Evolutionary conservation across 108 stramenopile genomes (phyloP).

Genomic region (Skeletonema marinoi): DNA sequence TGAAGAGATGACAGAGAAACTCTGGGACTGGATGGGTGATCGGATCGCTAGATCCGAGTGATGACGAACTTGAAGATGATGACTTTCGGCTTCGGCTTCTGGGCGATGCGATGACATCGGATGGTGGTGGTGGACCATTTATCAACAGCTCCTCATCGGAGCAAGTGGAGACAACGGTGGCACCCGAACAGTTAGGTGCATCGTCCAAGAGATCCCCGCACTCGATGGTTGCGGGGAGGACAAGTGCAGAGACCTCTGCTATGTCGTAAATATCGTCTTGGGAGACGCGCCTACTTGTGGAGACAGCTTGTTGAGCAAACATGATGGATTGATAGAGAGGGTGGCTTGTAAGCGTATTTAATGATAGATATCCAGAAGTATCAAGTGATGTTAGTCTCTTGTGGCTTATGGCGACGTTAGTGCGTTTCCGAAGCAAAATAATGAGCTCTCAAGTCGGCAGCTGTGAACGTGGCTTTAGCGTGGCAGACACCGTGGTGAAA

Average conservation of each 20-base stretch:
- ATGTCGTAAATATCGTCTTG: not conserved
- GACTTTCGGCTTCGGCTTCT: not conserved
- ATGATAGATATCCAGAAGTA: not conserved
- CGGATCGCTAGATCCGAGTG: not conserved
- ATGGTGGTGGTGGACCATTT: constrained; percentile 3
- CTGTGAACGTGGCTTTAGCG: not conserved
- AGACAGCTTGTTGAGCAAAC: not conserved
- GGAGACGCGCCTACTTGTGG: not conserved
- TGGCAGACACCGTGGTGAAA: not conserved
- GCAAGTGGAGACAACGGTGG: constrained; percentile 13
- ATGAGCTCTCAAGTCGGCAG: not conserved
- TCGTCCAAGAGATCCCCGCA: constrained; percentile 16
- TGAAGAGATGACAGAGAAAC: constrained; percentile 48
- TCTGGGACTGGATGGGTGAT: constrained; percentile 38
- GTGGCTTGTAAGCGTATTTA: not conserved
- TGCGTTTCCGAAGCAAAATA: not conserved
- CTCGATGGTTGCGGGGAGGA: constrained; percentile 13
- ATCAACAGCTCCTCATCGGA: not conserved
- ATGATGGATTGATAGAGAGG: not conserved
- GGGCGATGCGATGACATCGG: not conserved
- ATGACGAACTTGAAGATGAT: not conserved
- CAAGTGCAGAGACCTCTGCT: constrained; percentile 6
- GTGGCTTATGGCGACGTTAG: not conserved
- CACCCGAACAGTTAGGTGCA: not conserved
- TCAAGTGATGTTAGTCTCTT: not conserved